Conservation (phyloP, 768 basidiomycete species). For the Panus rudis region DNA sequence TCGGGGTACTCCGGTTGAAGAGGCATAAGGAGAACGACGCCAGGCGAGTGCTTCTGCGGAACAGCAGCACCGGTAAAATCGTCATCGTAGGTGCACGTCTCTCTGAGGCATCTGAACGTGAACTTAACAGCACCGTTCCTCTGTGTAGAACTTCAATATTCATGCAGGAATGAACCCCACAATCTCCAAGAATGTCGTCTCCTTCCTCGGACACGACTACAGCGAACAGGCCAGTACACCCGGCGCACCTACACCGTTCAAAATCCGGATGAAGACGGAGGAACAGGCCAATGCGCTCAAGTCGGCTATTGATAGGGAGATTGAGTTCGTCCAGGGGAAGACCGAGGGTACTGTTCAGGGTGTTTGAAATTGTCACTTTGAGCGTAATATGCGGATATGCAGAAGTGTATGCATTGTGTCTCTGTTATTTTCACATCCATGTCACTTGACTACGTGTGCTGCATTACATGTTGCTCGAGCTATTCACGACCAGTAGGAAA, state of each 20-base stretch:
- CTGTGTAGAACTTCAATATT: conserved; percentile 65
- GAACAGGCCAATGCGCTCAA: conserved; percentile 52
- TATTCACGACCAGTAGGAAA: no score
- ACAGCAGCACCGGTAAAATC: conserved; percentile 70
- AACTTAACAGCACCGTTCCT: no score
- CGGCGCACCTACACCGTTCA: conserved; percentile 52
- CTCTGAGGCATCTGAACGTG: not conserved
- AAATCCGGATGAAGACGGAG: conserved; percentile 53
- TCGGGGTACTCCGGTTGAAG: conserved; percentile 68
- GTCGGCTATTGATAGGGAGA: conserved; percentile 54
- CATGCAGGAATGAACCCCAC: conserved; percentile 52
- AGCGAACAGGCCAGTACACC: not conserved
- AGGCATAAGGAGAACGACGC: conserved; percentile 57
- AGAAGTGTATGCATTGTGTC: not conserved
- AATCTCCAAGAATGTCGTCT: conserved; percentile 43
- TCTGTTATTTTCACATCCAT: no score
- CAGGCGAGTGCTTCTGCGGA: conserved; percentile 62
- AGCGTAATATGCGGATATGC: not conserved
- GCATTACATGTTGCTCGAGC: no score
- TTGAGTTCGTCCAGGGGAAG: conserved; percentile 33
- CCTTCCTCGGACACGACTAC: conserved; percentile 66
- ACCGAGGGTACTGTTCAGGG: conserved; percentile 1
- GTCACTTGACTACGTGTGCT: no score
- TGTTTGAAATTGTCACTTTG: not conserved
- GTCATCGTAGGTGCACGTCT: conserved; percentile 48